These are phyloP conservation scores for Russula ochroleuca DNA, from an alignment of 768 basidiomycete species.

Conservation along the genomic window DNA sequence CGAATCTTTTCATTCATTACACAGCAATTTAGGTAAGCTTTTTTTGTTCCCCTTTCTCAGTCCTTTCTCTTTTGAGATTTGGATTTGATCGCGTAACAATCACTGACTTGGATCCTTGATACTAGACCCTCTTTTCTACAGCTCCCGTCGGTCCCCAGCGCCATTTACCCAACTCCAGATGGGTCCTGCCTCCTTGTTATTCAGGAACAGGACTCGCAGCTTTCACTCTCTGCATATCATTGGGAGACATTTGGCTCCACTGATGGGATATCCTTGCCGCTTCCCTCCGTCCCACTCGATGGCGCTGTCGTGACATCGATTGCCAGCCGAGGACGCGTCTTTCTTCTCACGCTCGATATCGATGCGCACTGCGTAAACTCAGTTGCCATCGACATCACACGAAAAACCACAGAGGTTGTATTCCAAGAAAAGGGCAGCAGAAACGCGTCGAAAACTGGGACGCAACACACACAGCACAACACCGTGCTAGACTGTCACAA, in stretches of 20 bases:
- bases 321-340: slow-evolving; percentile 39
- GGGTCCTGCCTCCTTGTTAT: slow-evolving; percentile 48
- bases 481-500: slow-evolving; percentile 13
- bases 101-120: not conserved
- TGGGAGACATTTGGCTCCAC: slow-evolving; percentile 54
- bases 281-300: slow-evolving; percentile 31
- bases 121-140: slow-evolving; percentile 45
- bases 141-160: slow-evolving; percentile 36
- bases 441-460: slow-evolving; percentile 19
- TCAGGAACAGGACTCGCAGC: slow-evolving; percentile 21
- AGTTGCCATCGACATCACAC: slow-evolving; percentile 48
- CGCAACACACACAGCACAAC: slow-evolving; percentile 40
- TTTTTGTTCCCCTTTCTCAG: fast-evolving
- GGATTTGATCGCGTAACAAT: not conserved
- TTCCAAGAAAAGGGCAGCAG: slow-evolving; percentile 45
- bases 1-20: slow-evolving; percentile 53
- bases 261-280: slow-evolving; percentile 40
- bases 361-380: slow-evolving; percentile 39
- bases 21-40: slow-evolving; percentile 46
- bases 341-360: slow-evolving; percentile 42
- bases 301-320: slow-evolving; percentile 44
- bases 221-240: slow-evolving; percentile 43
- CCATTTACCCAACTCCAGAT: slow-evolving; percentile 47
- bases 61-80: not conserved
- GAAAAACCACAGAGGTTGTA: slow-evolving; percentile 51